A percentile compares a stretch with the other conserved stretches of the same genome.
Evolutionary conservation across 2,329 filamentous ascomycete genomes (phyloP).

Genomic region (Microdochium paspali): DNA sequence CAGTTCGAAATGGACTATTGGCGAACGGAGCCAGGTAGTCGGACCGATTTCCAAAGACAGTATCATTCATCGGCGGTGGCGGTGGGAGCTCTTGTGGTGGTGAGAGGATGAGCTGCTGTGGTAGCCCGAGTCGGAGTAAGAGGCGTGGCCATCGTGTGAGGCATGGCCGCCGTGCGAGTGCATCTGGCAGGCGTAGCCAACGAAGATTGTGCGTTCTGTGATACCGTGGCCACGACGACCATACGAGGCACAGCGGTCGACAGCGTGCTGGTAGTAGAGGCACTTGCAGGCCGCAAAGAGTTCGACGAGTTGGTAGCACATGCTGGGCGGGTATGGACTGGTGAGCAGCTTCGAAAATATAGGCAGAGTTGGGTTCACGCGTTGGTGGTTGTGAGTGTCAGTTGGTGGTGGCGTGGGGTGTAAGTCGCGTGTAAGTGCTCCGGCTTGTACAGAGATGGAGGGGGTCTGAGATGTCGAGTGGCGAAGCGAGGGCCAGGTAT

Average conservation of each 20-base stretch:
- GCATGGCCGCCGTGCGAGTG: constrained; percentile 34
- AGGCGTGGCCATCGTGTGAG: constrained; percentile 27
- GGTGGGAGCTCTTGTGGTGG: constrained; percentile 23
- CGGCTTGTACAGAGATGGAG: neutral
- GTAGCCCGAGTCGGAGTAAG: constrained; percentile 47
- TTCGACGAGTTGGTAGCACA: constrained; percentile 86
- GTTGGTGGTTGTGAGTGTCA: constrained; percentile 4
- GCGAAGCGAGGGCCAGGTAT: neutral
- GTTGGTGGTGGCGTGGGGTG: neutral
- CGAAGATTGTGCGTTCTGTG: constrained; percentile 67
- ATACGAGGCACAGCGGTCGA: constrained; percentile 73
- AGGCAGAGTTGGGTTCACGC: too few relatives aligned
- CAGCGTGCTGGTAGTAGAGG: constrained; percentile 77
- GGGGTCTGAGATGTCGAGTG: neutral
- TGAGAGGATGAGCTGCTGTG: constrained; percentile 35
- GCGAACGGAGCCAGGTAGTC: constrained; percentile 28
- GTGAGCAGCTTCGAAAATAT: too few relatives aligned
- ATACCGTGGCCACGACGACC: constrained; percentile 63
- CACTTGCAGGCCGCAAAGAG: constrained; percentile 81
- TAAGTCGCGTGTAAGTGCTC: neutral
- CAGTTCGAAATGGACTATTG: constrained; percentile 32
- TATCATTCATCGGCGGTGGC: constrained; percentile 39
- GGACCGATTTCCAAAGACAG: constrained; percentile 41
- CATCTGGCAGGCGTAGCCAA: constrained; percentile 67
- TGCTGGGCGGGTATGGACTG: constrained; percentile 28